These are phyloP conservation scores for Gynostemma pentaphyllum DNA, from an alignment of 306 rosid species.

Conservation along the genomic window DNA sequence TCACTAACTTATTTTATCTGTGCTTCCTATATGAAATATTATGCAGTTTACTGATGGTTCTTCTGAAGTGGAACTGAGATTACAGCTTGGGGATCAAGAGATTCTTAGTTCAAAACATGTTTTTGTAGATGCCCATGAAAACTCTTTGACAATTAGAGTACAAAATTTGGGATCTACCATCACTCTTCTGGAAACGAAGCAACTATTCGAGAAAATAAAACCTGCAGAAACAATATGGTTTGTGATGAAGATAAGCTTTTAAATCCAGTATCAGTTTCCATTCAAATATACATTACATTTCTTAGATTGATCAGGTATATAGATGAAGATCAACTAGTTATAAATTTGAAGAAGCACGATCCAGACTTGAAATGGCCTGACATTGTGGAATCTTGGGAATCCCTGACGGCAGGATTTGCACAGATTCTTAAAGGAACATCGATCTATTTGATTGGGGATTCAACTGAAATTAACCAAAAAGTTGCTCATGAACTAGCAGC, in stretches of 20 bases:
- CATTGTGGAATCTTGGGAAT: constrained; percentile 78
- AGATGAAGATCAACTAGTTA: constrained; percentile 75
- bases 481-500: constrained; percentile 84
- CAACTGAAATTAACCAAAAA: constrained; percentile 67
- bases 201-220: constrained; percentile 66
- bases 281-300: constrained; percentile 7
- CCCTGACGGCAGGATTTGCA: constrained; percentile 56
- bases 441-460: constrained; percentile 71
- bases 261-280: not conserved
- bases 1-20: not conserved
- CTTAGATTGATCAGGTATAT: constrained; percentile 52
- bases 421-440: constrained; percentile 80
- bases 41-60: constrained; percentile 74
- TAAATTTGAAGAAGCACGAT: constrained; percentile 81
- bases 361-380: constrained; percentile 92
- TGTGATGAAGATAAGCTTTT: constrained; percentile 16
- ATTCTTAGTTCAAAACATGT: constrained; percentile 41
- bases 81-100: constrained; percentile 31
- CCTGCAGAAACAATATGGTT: constrained; percentile 92
- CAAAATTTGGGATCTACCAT: constrained; percentile 38
- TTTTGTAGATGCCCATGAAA: constrained; percentile 44
- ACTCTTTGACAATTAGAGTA: constrained; percentile 50
- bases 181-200: constrained; percentile 61
- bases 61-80: constrained; percentile 78
- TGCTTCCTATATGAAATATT: constrained; percentile 9